Conservation (phyloP, 2,329 filamentous ascomycete genomes). For the Pezicula radicicola region DNA sequence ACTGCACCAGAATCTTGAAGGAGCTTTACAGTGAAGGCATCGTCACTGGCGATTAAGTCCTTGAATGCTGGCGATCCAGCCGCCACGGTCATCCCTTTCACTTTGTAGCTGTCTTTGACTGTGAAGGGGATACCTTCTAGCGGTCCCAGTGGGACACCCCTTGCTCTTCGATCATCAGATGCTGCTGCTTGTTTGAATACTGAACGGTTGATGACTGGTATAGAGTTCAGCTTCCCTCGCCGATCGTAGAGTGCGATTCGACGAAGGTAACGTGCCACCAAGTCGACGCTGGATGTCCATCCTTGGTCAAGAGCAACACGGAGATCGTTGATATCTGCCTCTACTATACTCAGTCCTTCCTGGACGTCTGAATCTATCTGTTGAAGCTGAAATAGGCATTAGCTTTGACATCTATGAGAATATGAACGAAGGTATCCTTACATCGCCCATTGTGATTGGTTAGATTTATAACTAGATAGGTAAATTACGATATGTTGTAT, state of each 20-base stretch:
- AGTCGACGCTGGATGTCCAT: conserved; percentile 38
- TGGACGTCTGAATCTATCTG: neutral
- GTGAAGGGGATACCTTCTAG: conserved; percentile 54
- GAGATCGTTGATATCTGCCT: conserved; percentile 43
- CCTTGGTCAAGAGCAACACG: conserved; percentile 37
- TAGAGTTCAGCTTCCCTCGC: conserved; percentile 41
- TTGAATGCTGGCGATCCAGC: conserved; percentile 52
- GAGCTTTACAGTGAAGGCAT: conserved; percentile 46
- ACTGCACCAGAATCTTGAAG: conserved; percentile 48
- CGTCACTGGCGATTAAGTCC: conserved; percentile 44
- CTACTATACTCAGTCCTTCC: conserved; percentile 31
- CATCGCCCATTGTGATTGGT: no score
- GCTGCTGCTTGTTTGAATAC: conserved; percentile 43
- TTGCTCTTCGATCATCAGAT: conserved; percentile 41
- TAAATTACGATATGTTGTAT: no score
- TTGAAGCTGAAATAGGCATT: neutral
- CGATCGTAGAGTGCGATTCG: conserved; percentile 45
- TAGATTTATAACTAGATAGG: no score
- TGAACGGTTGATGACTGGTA: conserved; percentile 43
- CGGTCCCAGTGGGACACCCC: neutral
- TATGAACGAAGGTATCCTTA: no score
- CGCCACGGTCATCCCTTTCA: conserved; percentile 49
- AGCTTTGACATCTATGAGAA: neutral
- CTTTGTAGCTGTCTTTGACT: conserved; percentile 55
- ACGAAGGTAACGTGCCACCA: conserved; percentile 42